Base-by-base conservation (phyloP, 2,329 filamentous ascomycete genomes). In the Pseudogymnoascus sp. region DNA sequence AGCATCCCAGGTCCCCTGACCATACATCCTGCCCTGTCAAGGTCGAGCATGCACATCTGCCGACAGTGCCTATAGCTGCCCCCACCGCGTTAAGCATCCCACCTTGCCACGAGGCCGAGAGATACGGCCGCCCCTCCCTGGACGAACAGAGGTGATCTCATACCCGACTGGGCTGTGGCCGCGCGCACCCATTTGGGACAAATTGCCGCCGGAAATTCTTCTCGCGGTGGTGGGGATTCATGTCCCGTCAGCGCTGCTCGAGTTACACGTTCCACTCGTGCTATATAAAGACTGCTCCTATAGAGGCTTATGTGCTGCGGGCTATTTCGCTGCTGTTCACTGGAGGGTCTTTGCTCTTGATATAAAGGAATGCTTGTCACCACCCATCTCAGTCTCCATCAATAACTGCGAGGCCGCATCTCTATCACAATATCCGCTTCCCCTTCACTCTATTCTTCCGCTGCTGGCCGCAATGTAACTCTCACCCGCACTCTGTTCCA, bases 101-200 rank as follows among this genome's bases (percentile, higher is more conserved):
- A 54, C 47, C 47, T 54, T 54, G 47, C 47, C 47, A 54, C 47
- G 47, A 54, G 47, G 47, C 47, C 47, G 47, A 54, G 25, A 54
- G 25, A 54, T 54, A 54, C 47, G 47, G n/a, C 28, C 47, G 47
- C 47, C 47, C 47, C 28, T 54, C 28, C 25, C 47, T 54, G 47
- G 28, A 16, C 25, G 47, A 54, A 12, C 25, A 54, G 12, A 54
- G 47, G 47, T 54, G 47, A 54, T 54, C 47, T 33, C 47, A 54
- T 54, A 54, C 28, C 47, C 47, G n/a, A 54, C 47, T 54, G 47
- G 47, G 47, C 25, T 54, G 47, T 54, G 25, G 47, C 47, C 43
- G 43, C 43, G 43, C 43, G 43, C 43, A 54, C 43, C 43, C 25
- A n/a, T 54, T 54, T 54, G 43, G 43, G 25, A 54, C 43, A 54